Evolutionary conservation across 352 stramenopile species (phyloP), one percentile per base, ranked within the genome.

Genomic region (Globisporangium spiculum): DNA sequence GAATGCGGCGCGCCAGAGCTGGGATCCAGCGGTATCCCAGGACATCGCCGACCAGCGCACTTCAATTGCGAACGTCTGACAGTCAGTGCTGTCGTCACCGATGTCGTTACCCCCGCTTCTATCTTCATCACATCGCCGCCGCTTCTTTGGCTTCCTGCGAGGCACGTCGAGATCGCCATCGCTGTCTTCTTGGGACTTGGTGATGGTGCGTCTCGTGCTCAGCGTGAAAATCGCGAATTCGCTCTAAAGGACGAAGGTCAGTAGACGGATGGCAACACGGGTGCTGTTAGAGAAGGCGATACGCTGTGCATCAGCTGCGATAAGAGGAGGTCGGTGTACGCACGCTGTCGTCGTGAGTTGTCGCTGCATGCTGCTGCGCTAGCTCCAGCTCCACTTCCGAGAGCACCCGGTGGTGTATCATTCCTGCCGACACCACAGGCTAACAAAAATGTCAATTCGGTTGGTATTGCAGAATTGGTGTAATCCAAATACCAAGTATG

Each of bases 1-100:
- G 26, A 91, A 75, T 26, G 84, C 81, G 58, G 78, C 82, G 34
- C 80, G 76, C 82, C 84, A 86, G 56, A 86, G 65, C 54, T 88
- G 78, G 22, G 75, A 75, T 16, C 79, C 75, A 20, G 78, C 76
- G 36, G 68, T 67, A 34, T 80, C 48, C 74, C 76, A 84, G 26
- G 74, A 63, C 26, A 59, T 77, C 1, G 52, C 63, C 3, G 26
- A 54, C 53, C 50, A 67, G 20, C 52, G 52, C 32, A 68, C 69
- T 57, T 75, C 69, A 55, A 83, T 60, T 1, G 77, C 27, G 41
- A 74, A 75, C 7, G 60, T 26, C 54, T 32, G 54, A 1, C 54
- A 20, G 16, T 36, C 26, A 2, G 53, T n/a, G 4, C 26, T 58
- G 12, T 22, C 46, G 30, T 30, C 61, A 50, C 32, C 61, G 3